Evolutionary conservation across 2,329 filamentous ascomycete genomes (phyloP).

Genomic region (Aspergillus alliaceus): DNA sequence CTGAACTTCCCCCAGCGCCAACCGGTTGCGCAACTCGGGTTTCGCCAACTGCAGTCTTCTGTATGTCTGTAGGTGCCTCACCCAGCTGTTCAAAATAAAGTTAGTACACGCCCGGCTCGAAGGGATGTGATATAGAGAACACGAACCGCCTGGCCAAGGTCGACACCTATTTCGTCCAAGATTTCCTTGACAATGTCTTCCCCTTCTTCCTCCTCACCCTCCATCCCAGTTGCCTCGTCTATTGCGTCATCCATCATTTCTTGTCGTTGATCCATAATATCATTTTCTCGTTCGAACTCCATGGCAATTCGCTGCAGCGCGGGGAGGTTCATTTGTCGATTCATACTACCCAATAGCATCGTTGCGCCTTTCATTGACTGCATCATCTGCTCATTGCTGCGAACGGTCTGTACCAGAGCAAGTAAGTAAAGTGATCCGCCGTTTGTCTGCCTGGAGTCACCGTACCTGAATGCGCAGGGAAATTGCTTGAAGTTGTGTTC

Average conservation of each 20-base stretch:
- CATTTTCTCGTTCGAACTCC: slow-evolving; percentile 98
- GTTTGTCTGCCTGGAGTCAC: background rate
- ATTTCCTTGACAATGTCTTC: slow-evolving; percentile 97
- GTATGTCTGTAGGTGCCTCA: slow-evolving; percentile 83
- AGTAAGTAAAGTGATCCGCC: background rate
- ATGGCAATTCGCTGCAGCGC: slow-evolving; percentile 94
- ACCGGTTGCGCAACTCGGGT: slow-evolving; percentile 82
- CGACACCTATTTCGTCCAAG: slow-evolving; percentile 92
- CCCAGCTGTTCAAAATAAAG: slow-evolving; percentile 64
- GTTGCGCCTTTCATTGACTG: slow-evolving; percentile 99
- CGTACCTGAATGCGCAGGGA: slow-evolving; percentile 86
- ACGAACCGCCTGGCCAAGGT: slow-evolving; percentile 84
- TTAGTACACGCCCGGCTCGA: slow-evolving; percentile 18
- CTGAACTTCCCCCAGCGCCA: slow-evolving; percentile 54
- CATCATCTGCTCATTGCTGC: slow-evolving; percentile 99
- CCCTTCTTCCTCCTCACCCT: slow-evolving; percentile 82
- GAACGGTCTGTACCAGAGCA: slow-evolving; percentile 69
- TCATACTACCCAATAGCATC: slow-evolving; percentile 91
- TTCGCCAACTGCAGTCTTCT: slow-evolving; percentile 71
- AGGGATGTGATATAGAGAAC: background rate
- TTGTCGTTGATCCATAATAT: slow-evolving; percentile 98
- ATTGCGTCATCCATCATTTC: slow-evolving; percentile 99
- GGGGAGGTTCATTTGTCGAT: slow-evolving; percentile 94
- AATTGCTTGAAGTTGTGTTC: slow-evolving; percentile 94
- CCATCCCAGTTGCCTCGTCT: slow-evolving; percentile 89